Evolutionary conservation across 257 asterid species (phyloP), one percentile per base, ranked within the genome.

Genomic region (Ocimum tenuiflorum): DNA sequence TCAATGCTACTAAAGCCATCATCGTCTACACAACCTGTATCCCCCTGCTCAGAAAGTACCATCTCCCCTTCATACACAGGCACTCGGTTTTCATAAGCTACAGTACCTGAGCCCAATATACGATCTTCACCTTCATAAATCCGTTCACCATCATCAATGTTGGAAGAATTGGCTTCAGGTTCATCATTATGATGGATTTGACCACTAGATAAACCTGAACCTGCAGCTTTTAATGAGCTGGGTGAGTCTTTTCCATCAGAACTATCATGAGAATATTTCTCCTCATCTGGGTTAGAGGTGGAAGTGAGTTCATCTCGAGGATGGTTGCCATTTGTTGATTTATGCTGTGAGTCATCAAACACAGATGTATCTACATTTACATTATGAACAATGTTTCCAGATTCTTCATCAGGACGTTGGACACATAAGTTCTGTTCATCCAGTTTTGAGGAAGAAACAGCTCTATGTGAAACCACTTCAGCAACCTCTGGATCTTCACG

Each of bases 1-100:
- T 69, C 82, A 53, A 69, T 82, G 69, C 77, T 62, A 70, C 68
- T 70, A 23, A 71, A 29, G 60, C 57, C 77, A 73, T 59, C 73
- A 17, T 48, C 78, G 17, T 78, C 80, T 67, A 29, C 56, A 79
- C 56, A 46, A 57, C 68, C 78, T 53, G 38, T 76, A 59, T 73
- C 82, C 45, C 78, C 89, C 83, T 83, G 94, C 73, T 83, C 88
- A 10, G 97, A 88, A 68, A 94, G 95, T 71, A 86, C 78, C 71
- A 82, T 86, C 85, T 94, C 97, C 22, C 99, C 99, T 75, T 94
- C 99, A 81, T 94, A 94, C 65, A 94, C 75, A 23, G 99, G 99
- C 79, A 87, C 99, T 62, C 77, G 77, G 60, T 74, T 79, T 75
- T 82, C 86, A 77, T 73, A 75, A 41, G 42, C 70, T 31, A 57